A percentile compares a stretch with the other conserved stretches of the same genome.
Conservation (phyloP, 306 rosid species). For the Sophora flavescens region DNA sequence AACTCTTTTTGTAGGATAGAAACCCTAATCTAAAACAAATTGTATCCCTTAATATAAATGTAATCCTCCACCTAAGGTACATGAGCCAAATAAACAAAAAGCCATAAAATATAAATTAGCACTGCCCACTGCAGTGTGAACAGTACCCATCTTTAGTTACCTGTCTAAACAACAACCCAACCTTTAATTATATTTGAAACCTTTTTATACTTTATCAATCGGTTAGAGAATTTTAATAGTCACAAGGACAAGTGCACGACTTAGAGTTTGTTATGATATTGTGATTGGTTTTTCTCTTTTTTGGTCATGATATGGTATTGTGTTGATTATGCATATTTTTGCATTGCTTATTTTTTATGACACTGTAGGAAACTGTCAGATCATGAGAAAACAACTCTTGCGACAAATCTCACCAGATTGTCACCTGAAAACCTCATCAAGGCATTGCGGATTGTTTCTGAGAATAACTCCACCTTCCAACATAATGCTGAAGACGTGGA, state of each 20-base stretch:
- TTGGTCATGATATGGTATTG: conserved; percentile 2
- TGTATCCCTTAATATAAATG: too few relatives aligned
- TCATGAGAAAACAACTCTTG: conserved; percentile 67
- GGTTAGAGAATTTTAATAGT: background rate
- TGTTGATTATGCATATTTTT: background rate
- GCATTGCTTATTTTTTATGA: conserved; percentile 12
- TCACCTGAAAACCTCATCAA: conserved; percentile 61
- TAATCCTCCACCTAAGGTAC: too few relatives aligned
- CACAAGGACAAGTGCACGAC: background rate
- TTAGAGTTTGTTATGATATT: background rate
- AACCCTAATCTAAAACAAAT: background rate
- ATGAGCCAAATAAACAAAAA: too few relatives aligned
- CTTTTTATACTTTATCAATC: conserved; percentile 15
- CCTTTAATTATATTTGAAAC: conserved; percentile 6
- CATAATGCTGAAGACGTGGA: conserved; percentile 59
- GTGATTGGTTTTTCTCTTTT: background rate
- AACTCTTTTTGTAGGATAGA: background rate
- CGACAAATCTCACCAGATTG: conserved; percentile 56
- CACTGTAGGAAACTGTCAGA: conserved; percentile 63
- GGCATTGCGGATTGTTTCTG: conserved; percentile 69
- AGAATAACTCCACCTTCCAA: conserved; percentile 71
- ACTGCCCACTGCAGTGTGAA: background rate
- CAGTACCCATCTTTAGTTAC: background rate
- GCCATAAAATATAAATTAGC: too few relatives aligned
- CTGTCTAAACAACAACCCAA: background rate